These are phyloP conservation scores for Onygenales sp. DNA, from an alignment of 2,329 filamentous ascomycete species.

Conservation along the genomic window DNA sequence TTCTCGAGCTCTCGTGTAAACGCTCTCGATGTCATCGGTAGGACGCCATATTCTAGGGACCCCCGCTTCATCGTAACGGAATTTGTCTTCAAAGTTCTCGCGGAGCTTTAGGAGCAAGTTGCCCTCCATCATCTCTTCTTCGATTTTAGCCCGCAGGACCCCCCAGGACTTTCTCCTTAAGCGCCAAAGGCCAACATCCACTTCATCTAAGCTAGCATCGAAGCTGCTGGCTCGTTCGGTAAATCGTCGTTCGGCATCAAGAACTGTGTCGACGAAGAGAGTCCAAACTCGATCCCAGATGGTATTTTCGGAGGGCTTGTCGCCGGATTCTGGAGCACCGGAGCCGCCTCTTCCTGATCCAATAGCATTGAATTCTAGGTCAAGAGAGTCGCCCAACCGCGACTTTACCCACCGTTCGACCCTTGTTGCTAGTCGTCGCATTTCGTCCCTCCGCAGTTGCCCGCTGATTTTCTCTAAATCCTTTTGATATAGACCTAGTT, in stretches of 20 bases:
- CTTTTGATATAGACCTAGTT: constrained; percentile 72
- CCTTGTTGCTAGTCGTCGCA: constrained; percentile 80
- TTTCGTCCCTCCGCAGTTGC: constrained; percentile 84
- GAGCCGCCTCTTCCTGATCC: constrained; percentile 77
- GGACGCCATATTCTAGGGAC: constrained; percentile 96
- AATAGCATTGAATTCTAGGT: constrained; percentile 91
- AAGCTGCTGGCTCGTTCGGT: constrained; percentile 85
- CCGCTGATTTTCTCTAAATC: constrained; percentile 83
- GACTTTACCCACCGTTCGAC: constrained; percentile 92
- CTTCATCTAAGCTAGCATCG: constrained; percentile 82
- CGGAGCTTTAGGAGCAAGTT: constrained; percentile 90
- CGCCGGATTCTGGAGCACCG: constrained; percentile 68
- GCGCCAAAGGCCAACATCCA: constrained; percentile 86
- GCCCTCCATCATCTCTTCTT: constrained; percentile 96
- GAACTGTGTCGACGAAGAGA: constrained; percentile 71
- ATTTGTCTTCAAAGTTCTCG: constrained; percentile 99
- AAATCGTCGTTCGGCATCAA: constrained; percentile 77
- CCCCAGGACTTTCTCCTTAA: constrained; percentile 91
- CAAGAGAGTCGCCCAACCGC: constrained; percentile 75
- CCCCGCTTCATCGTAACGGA: constrained; percentile 90
- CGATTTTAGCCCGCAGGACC: constrained; percentile 78
- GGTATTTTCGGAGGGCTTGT: constrained; percentile 69
- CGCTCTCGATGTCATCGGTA: constrained; percentile 90
- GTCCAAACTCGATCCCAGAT: constrained; percentile 95
- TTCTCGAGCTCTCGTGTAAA: constrained; percentile 86